Evolutionary conservation across 345 rosid genomes (phyloP).

Genomic region (Barbarea vulgaris): DNA sequence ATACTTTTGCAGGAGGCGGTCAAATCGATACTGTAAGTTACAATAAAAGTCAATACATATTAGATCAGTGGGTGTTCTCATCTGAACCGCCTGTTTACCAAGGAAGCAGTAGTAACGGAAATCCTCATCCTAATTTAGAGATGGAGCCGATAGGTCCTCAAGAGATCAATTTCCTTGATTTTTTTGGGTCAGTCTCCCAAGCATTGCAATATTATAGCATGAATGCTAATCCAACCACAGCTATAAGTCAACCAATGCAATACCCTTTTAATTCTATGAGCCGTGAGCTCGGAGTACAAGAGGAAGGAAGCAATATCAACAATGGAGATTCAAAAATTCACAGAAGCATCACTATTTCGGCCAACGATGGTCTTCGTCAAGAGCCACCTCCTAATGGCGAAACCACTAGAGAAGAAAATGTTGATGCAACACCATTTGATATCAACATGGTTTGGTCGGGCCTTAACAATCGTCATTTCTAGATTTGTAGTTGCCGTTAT

Average conservation of each 20-base stretch:
- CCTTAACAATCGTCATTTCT: slow-evolving; percentile 1
- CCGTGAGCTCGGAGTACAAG: not conserved
- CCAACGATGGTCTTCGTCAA: not conserved
- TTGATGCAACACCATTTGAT: not conserved
- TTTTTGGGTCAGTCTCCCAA: not conserved
- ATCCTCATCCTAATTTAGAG: not conserved
- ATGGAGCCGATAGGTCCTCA: not conserved
- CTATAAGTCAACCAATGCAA: not conserved
- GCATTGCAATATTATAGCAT: not conserved
- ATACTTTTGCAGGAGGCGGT: not conserved
- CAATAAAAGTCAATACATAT: too few species aligned
- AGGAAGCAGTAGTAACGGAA: slow-evolving; percentile 20
- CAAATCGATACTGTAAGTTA: not conserved
- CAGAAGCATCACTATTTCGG: not conserved
- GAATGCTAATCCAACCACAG: not conserved
- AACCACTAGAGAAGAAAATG: not conserved
- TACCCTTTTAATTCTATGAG: not conserved
- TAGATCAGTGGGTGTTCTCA: slow-evolving; percentile 12
- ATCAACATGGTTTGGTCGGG: not conserved
- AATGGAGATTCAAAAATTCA: not conserved
- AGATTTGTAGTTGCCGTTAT: not conserved
- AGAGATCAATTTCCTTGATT: not conserved
- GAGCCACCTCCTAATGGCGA: slow-evolving; percentile 6
- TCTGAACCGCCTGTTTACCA: not conserved
- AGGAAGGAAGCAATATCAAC: not conserved